Percentiles rank a stretch among this genome's conserved stretches.
Evolutionary conservation across 1,284 basidiomycete species (phyloP).

Genomic region (Hypsizygus ulmarius): DNA sequence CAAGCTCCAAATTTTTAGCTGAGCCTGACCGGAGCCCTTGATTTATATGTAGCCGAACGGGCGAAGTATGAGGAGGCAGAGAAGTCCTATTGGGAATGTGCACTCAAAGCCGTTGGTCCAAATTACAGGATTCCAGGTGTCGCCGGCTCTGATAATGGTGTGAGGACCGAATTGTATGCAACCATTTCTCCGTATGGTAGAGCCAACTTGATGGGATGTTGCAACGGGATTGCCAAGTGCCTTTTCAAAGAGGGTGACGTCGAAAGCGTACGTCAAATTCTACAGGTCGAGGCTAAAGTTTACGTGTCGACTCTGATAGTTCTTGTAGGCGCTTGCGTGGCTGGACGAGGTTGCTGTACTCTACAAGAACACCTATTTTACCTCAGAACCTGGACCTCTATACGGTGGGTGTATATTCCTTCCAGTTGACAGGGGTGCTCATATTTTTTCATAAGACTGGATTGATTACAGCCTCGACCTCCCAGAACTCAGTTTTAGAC

Average conservation of each 20-base stretch:
- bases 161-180: slow-evolving; percentile 6
- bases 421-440: neutral
- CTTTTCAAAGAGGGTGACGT: slow-evolving; percentile 13
- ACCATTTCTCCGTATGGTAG: slow-evolving; percentile 21
- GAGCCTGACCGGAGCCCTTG: neutral
- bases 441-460: slow-evolving; percentile 18
- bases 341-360: slow-evolving; percentile 19
- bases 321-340: slow-evolving; percentile 17
- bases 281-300: neutral
- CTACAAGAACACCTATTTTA: slow-evolving; percentile 16
- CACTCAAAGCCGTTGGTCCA: slow-evolving; percentile 10
- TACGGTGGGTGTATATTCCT: slow-evolving; percentile 12
- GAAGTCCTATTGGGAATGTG: slow-evolving; percentile 12
- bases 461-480: slow-evolving; percentile 20
- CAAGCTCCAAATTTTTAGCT: too few relatives aligned
- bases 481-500: slow-evolving; percentile 19
- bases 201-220: slow-evolving; percentile 19
- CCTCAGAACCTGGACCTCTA: slow-evolving; percentile 8
- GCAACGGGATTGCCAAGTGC: slow-evolving; percentile 17
- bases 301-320: too few relatives aligned
- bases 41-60: slow-evolving; percentile 1
- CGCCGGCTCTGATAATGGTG: slow-evolving; percentile 9
- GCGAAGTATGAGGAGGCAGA: slow-evolving; percentile 10
- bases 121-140: slow-evolving; percentile 13
- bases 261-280: slow-evolving; percentile 9